A percentile compares a stretch with the other conserved stretches of the same genome.
Evolutionary conservation across 306 rosid species (phyloP).

Genomic region (Erythrophleum fordii): DNA sequence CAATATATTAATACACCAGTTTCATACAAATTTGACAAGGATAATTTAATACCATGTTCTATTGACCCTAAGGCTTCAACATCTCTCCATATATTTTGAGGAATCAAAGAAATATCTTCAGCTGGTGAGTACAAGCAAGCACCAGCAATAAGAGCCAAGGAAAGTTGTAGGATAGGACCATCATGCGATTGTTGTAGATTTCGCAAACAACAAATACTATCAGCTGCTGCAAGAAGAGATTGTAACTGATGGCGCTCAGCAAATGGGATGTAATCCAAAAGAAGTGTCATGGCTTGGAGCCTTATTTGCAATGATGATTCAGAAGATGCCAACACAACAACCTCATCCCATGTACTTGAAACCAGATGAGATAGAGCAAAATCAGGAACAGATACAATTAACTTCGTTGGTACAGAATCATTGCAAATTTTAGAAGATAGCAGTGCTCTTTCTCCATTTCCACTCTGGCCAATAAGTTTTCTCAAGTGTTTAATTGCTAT

Average conservation of each 20-base stretch:
- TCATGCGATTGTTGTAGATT: slow-evolving; percentile 61
- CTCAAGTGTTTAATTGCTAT: slow-evolving; percentile 75
- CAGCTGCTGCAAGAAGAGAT: slow-evolving; percentile 78
- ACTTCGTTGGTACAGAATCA: slow-evolving; percentile 52
- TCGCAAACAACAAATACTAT: slow-evolving; percentile 64
- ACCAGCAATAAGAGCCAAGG: slow-evolving; percentile 75
- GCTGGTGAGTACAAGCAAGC: slow-evolving; percentile 79
- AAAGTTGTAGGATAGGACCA: slow-evolving; percentile 76
- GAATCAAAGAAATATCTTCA: slow-evolving; percentile 85
- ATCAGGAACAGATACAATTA: slow-evolving; percentile 51
- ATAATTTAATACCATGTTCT: slow-evolving; percentile 60
- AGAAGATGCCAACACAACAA: slow-evolving; percentile 76
- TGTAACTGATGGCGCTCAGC: slow-evolving; percentile 72
- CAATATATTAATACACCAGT: slow-evolving; percentile 17
- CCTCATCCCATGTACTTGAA: slow-evolving; percentile 86
- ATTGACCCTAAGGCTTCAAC: slow-evolving; percentile 68
- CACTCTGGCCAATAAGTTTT: slow-evolving; percentile 70
- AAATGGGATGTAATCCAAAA: slow-evolving; percentile 76
- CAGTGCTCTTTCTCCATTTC: slow-evolving; percentile 48
- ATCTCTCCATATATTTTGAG: slow-evolving; percentile 74
- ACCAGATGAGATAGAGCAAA: slow-evolving; percentile 64
- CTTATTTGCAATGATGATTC: slow-evolving; percentile 66
- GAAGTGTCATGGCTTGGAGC: slow-evolving; percentile 77
- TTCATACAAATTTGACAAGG: slow-evolving; percentile 30
- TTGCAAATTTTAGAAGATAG: slow-evolving; percentile 46